Base-by-base conservation (phyloP, 192 early-diverging fungal species). In the Haplosporangium gracile region DNA sequence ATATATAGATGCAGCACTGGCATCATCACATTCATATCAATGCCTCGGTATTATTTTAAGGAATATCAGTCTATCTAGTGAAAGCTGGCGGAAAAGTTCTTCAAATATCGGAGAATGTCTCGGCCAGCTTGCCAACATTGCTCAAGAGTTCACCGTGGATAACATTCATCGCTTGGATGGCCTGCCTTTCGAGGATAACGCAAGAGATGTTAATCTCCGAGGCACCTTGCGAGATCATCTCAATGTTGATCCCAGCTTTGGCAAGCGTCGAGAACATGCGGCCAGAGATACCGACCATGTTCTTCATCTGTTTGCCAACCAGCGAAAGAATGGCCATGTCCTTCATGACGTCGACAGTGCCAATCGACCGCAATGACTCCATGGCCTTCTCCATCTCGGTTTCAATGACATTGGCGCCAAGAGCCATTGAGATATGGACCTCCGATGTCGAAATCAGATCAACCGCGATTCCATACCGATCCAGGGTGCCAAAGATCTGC, bases 201-300 rank as follows among this genome's bases (percentile, higher is more conserved):
- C 98, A 99, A 29, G 95, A 96, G 79, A 99, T 99, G 88, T 99
- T 99, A 85, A 99, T 99, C 89, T 99, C 98, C 15, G 95, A 96
- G 5, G 98, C 97, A 49, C 98, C 98, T 89, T 99, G 98, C 22
- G 96, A 97, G 70, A 99, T 99, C 98, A 99, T 99, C 89, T 99
- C 98, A 85, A 99, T 98, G 84, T 99, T 99, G 80, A 99, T 95
- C 76, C 93, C 89, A 63, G 95, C 93, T 69, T 93, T 94, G 22
- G 97, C 96, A 51, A 99, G 89, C 4, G 95, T 97, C 73, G 91
- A 91, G 88, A 99, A 99, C 98, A 99, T 99, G 83, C 91, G 93
- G 36, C 97, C 94, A 11, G 97, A 95, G 69, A 97, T 95, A 72
- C 98, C 98, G 38, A 99, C 98, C 96, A 97, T 97, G 85, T 98